Percentiles rank a stretch among this genome's conserved stretches.
Conservation (phyloP, 1,284 basidiomycete genomes). For the Puccinia horiana region DNA sequence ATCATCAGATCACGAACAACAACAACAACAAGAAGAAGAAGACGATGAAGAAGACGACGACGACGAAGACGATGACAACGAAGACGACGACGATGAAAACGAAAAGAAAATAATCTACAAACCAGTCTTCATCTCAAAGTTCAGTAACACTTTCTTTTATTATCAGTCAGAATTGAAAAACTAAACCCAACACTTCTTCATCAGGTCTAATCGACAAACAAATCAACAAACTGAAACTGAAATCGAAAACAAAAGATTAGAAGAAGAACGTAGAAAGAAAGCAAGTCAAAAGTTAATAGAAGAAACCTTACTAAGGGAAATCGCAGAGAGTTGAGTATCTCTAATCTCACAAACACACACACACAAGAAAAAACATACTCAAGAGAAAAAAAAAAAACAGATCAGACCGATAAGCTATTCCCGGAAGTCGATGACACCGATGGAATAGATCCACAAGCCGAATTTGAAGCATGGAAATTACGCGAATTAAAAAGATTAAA, state of each 20-base stretch:
- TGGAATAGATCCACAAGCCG: slow-evolving; percentile 80
- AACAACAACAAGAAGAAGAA: slow-evolving; percentile 22
- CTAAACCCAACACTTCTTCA: slow-evolving; percentile 3
- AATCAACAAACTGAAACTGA: slow-evolving; percentile 45
- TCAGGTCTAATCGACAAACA: slow-evolving; percentile 38
- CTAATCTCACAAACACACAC: background rate
- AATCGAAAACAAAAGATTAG: slow-evolving; percentile 19
- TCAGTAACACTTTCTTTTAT: slow-evolving; percentile 55
- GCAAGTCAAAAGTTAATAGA: slow-evolving; percentile 38
- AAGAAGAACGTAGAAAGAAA: slow-evolving; percentile 13
- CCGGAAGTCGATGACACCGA: slow-evolving; percentile 95
- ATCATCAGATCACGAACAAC: too few relatives aligned
- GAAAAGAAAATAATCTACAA: slow-evolving; percentile 71
- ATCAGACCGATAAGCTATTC: slow-evolving; percentile 77
- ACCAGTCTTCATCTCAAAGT: slow-evolving; percentile 90
- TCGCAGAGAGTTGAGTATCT: slow-evolving; percentile 38
- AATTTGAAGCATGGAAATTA: slow-evolving; percentile 94
- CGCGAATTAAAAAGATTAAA: slow-evolving; percentile 88
- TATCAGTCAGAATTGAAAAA: too few relatives aligned
- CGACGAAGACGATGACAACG: slow-evolving; percentile 1
- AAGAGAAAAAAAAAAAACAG: slow-evolving; percentile 65
- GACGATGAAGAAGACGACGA: slow-evolving; percentile 3
- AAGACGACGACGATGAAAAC: slow-evolving; percentile 7
- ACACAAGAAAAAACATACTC: background rate
- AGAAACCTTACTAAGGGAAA: slow-evolving; percentile 25